Evolutionary conservation across 441 rosid species (phyloP).

Genomic region (Gossypium gossypioides): DNA sequence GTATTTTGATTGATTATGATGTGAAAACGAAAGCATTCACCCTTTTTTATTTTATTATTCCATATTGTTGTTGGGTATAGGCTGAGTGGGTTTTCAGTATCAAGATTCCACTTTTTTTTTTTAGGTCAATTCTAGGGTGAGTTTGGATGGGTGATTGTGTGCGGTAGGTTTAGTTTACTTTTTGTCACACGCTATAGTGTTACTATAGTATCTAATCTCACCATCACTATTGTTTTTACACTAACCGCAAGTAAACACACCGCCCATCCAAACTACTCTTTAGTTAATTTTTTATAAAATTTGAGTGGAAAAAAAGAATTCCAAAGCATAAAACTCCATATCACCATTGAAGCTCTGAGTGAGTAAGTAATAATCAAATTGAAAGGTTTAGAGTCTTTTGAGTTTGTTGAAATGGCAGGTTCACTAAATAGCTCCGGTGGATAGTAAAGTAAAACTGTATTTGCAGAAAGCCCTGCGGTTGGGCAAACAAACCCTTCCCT

Average conservation of each 20-base stretch:
- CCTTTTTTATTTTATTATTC: background rate
- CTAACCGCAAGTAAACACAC: too few species aligned
- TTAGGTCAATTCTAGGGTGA: too few species aligned
- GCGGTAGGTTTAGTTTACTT: too few species aligned
- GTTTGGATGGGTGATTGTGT: too few species aligned
- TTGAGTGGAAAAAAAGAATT: background rate
- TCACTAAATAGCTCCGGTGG: conserved; percentile 11
- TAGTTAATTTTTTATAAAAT: too few species aligned
- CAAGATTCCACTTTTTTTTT: background rate
- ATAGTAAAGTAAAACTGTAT: conserved; percentile 10
- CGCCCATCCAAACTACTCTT: too few species aligned
- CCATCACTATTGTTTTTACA: too few species aligned
- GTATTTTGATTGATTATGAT: background rate
- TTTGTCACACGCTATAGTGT: too few species aligned
- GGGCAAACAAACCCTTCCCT: background rate
- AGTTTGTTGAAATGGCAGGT: background rate
- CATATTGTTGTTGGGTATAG: background rate
- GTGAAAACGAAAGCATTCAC: background rate
- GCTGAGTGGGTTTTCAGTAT: background rate
- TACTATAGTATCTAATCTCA: too few species aligned
- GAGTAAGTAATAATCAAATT: background rate
- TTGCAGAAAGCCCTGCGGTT: conserved; percentile 12
- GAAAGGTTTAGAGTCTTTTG: background rate
- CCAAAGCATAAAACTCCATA: background rate
- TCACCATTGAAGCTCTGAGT: background rate